phyloP scores from a whole-genome alignment of 129 eudicot genomes.

The Deinandra increscens region DNA sequence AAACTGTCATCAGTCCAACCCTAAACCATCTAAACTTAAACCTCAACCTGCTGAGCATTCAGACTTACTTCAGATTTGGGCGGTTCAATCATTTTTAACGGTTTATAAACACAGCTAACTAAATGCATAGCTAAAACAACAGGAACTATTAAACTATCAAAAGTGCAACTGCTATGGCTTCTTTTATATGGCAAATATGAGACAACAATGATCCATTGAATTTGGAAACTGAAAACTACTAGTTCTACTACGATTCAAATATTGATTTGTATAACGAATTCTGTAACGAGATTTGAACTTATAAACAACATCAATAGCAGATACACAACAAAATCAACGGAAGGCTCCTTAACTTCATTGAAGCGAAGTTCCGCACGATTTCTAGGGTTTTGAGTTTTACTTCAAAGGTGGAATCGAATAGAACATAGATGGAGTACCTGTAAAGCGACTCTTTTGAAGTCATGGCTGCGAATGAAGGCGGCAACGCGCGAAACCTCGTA shows the following conservation, averaged over 20 bases:
- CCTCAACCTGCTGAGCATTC: no score
- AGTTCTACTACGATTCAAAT: background rate
- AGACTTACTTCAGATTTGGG: no score
- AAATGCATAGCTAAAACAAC: background rate
- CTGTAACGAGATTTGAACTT: background rate
- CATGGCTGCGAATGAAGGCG: slow-evolving; percentile 40
- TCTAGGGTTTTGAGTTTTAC: slow-evolving; percentile 25
- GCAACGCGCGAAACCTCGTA: slow-evolving; percentile 64
- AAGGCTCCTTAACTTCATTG: slow-evolving; percentile 4
- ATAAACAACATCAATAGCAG: background rate
- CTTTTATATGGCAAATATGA: background rate
- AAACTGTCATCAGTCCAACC: no score
- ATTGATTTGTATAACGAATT: background rate
- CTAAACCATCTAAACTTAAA: no score
- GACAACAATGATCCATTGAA: background rate
- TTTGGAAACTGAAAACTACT: slow-evolving; percentile 1
- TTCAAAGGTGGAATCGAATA: background rate
- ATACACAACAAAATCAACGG: background rate
- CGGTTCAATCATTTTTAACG: no score
- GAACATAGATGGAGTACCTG: slow-evolving; percentile 45
- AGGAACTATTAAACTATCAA: background rate
- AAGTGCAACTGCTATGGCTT: background rate
- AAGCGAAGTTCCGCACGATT: background rate
- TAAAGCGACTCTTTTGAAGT: slow-evolving; percentile 62
- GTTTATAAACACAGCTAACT: background rate